Evolutionary conservation across 352 stramenopile genomes (phyloP).

Genomic region (Globisporangium viniferum): DNA sequence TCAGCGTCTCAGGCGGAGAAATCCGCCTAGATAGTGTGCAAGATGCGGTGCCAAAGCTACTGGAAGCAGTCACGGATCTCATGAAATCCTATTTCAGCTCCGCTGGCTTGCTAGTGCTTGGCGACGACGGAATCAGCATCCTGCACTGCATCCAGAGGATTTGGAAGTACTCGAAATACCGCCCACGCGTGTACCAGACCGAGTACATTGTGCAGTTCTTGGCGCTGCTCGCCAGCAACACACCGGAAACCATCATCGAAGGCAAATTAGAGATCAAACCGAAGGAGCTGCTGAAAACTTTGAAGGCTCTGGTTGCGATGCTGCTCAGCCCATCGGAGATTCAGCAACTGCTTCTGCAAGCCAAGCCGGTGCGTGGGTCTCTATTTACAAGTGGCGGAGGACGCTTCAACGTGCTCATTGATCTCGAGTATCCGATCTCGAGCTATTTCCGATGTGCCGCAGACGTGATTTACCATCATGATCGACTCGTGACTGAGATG

Average conservation of each 20-base stretch:
- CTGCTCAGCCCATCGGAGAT: slow-evolving; percentile 45
- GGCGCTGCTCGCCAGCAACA: slow-evolving; percentile 49
- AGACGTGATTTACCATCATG: slow-evolving; percentile 57
- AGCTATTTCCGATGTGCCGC: slow-evolving; percentile 46
- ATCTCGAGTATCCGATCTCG: slow-evolving; percentile 43
- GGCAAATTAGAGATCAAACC: slow-evolving; percentile 30
- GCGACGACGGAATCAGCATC: slow-evolving; percentile 31
- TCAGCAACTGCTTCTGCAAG: slow-evolving; percentile 37
- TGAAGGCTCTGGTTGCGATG: slow-evolving; percentile 38
- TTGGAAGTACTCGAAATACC: slow-evolving; percentile 44
- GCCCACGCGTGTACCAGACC: slow-evolving; percentile 27
- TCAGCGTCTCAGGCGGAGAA: slow-evolving; percentile 24
- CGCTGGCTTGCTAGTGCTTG: slow-evolving; percentile 39
- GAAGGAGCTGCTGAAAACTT: slow-evolving; percentile 31
- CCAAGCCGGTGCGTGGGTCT: slow-evolving; percentile 20
- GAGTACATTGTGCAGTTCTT: slow-evolving; percentile 69
- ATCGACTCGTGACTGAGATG: slow-evolving; percentile 35
- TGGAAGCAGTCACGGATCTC: slow-evolving; percentile 55
- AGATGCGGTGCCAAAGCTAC: slow-evolving; percentile 34
- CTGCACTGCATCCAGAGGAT: slow-evolving; percentile 63
- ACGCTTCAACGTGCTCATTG: slow-evolving; percentile 13
- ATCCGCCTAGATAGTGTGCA: slow-evolving; percentile 18
- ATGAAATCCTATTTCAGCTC: slow-evolving; percentile 41
- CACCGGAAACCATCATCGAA: slow-evolving; percentile 20
- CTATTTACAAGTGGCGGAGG: slow-evolving; percentile 8